Evolutionary conservation across 257 asterid species (phyloP).

Genomic region (Catharanthus roseus): DNA sequence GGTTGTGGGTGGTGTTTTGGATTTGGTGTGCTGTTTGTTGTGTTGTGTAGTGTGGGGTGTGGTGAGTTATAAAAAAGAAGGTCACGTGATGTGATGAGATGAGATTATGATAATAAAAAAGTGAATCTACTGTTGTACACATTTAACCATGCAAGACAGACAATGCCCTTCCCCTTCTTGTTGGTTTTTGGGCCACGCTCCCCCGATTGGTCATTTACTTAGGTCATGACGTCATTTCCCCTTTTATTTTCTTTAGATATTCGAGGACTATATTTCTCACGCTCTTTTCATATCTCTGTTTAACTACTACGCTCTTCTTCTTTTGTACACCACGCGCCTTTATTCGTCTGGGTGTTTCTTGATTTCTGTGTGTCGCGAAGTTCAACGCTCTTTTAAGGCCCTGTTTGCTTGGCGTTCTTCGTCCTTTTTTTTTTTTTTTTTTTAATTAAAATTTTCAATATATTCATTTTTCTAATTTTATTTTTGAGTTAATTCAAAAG

Average conservation of each 20-base stretch:
- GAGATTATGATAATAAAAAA: too few species aligned
- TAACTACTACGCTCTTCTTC: background rate
- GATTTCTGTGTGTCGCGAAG: constrained; percentile 4
- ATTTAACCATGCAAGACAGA: constrained; percentile 22
- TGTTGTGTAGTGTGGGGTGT: too few species aligned
- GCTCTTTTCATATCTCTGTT: background rate
- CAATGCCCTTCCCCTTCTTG: constrained; percentile 13
- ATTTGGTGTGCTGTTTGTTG: too few species aligned
- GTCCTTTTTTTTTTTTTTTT: too few species aligned
- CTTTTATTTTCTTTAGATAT: constrained; percentile 4
- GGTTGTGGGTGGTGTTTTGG: too few species aligned
- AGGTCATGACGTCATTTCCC: constrained; percentile 30
- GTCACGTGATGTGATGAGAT: constrained; percentile 65
- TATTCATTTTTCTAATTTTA: too few species aligned
- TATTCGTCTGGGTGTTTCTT: background rate
- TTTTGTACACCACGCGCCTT: constrained; percentile 1
- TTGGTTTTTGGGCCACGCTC: constrained; percentile 27
- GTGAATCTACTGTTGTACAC: constrained; percentile 23
- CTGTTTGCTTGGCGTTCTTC: background rate
- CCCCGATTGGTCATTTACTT: constrained; percentile 23
- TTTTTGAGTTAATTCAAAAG: too few species aligned
- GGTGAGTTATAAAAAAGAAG: constrained; percentile 25
- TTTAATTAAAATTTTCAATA: too few species aligned
- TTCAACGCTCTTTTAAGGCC: constrained; percentile 14
- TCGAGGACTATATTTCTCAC: constrained; percentile 12